phyloP scores from a whole-genome alignment of 768 basidiomycete species.

The Russula virescens region DNA sequence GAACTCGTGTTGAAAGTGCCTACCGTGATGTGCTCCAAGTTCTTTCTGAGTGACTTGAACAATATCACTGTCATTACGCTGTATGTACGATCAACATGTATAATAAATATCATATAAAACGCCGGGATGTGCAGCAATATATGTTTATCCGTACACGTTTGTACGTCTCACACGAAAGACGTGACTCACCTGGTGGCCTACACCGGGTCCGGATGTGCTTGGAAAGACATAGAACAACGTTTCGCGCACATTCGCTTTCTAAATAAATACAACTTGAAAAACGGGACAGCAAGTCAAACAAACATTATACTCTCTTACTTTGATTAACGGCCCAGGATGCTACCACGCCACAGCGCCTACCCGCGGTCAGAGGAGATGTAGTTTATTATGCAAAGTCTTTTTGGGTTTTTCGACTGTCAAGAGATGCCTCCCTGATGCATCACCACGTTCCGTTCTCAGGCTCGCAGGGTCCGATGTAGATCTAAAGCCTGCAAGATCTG shows the following conservation, averaged over 20 bases:
- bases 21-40: conserved; percentile 4
- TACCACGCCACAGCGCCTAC: not conserved
- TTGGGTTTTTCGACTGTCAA: not conserved
- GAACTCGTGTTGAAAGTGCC: conserved; percentile 6
- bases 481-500: not conserved
- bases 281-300: not conserved
- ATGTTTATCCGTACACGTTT: not conserved
- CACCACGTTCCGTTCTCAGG: not conserved
- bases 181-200: conserved; percentile 56
- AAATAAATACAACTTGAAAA: not conserved
- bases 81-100: not conserved
- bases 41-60: conserved; percentile 7
- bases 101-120: not conserved
- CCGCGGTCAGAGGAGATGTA: not conserved
- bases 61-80: conserved; percentile 17
- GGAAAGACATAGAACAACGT: conserved; percentile 74
- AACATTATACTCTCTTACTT: not conserved
- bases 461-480: not conserved
- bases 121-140: not conserved
- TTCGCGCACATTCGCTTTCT: conserved; percentile 34
- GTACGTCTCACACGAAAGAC: too few species aligned
- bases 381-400: not conserved
- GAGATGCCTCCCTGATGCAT: not conserved
- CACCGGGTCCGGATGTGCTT: conserved; percentile 70
- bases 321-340: not conserved